These are phyloP conservation scores for Stephanocyclus meneghinianus DNA, from an alignment of 352 stramenopile species.

Conservation along the genomic window DNA sequence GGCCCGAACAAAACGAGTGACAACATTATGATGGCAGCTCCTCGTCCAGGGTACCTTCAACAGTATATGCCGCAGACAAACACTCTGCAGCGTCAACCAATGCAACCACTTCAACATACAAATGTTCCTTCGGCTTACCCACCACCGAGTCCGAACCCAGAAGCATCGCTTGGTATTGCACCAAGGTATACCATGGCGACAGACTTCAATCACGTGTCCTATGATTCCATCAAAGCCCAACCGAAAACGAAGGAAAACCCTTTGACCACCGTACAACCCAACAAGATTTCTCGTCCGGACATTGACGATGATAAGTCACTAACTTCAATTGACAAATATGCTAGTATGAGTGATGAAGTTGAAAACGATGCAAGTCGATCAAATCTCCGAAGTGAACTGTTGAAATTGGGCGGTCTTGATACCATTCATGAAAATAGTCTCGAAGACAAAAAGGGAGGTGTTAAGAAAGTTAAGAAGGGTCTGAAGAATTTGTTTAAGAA, in stretches of 20 bases:
- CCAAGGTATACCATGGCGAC: slow-evolving; percentile 17
- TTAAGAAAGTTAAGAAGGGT: slow-evolving; percentile 20
- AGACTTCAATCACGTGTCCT: slow-evolving; percentile 13
- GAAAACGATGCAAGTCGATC: slow-evolving; percentile 5
- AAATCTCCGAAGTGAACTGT: slow-evolving; percentile 8
- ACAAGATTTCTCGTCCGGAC: background rate
- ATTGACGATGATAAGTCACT: background rate
- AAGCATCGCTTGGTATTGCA: slow-evolving; percentile 25
- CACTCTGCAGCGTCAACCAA: slow-evolving; percentile 5
- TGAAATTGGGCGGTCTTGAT: slow-evolving; percentile 21
- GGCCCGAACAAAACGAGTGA: background rate
- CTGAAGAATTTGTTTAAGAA: slow-evolving; percentile 17
- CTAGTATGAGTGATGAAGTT: slow-evolving; percentile 3
- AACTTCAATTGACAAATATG: slow-evolving; percentile 16
- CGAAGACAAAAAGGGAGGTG: background rate
- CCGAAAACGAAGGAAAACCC: background rate
- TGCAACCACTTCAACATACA: slow-evolving; percentile 1
- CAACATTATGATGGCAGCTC: background rate
- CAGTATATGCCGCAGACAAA: background rate
- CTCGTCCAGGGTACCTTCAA: slow-evolving; percentile 2
- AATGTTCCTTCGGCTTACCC: background rate
- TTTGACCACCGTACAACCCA: background rate
- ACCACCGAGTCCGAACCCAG: slow-evolving; percentile 1
- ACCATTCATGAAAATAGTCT: slow-evolving; percentile 15
- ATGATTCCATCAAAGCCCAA: slow-evolving; percentile 5